Conservation (phyloP, 148 eudicot genomes). For the Beta vulgaris region DNA sequence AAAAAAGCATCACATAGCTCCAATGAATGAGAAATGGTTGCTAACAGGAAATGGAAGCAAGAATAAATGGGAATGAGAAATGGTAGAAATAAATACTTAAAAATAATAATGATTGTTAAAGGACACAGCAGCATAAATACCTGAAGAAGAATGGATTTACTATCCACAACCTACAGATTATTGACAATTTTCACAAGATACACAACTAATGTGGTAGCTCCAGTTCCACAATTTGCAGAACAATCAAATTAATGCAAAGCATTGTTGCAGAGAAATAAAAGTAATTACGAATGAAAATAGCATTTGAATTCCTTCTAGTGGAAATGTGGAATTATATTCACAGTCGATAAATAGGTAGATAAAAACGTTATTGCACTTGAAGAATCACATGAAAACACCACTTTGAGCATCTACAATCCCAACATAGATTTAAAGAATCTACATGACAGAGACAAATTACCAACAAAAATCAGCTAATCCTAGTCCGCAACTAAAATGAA, state of each 20-base stretch:
- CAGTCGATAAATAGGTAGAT: background rate
- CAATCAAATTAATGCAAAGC: background rate
- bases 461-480: background rate
- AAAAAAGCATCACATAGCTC: background rate
- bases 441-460: background rate
- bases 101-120: background rate
- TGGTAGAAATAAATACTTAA: background rate
- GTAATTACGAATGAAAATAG: too few species aligned
- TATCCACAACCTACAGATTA: background rate
- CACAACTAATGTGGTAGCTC: background rate
- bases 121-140: background rate
- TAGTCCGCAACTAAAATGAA: background rate
- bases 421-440: background rate
- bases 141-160: background rate
- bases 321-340: conserved; percentile 1
- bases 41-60: background rate
- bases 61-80: background rate
- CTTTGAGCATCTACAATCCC: background rate
- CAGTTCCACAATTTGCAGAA: background rate
- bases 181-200: background rate
- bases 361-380: background rate
- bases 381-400: background rate
- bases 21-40: background rate
- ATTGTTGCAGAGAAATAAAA: background rate
- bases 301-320: background rate